phyloP scores from a whole-genome alignment of 495 filamentous ascomycete species.

The Hyaloscypha variabilis region DNA sequence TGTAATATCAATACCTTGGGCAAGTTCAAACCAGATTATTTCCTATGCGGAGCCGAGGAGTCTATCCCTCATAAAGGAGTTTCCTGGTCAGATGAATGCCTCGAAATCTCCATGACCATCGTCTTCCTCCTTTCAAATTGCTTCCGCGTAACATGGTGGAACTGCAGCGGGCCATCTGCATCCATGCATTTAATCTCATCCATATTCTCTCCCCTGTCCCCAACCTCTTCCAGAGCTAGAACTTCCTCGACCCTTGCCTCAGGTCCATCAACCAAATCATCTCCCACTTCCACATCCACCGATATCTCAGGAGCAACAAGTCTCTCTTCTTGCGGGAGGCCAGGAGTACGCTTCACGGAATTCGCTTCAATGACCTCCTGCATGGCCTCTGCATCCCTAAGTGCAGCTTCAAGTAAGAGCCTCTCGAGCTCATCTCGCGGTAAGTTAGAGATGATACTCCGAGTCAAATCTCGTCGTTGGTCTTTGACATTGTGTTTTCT shows the following conservation, averaged over 20 bases:
- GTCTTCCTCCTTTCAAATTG: background rate
- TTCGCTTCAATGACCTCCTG: background rate
- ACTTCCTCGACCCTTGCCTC: too few species aligned
- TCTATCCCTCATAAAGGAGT: too few species aligned
- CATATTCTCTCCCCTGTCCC: background rate
- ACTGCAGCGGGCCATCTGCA: background rate
- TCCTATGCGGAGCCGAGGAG: too few species aligned
- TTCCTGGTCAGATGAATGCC: too few species aligned
- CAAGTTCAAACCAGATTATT: too few species aligned
- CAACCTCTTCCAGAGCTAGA: background rate
- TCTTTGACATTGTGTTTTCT: background rate
- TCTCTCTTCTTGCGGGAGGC: too few species aligned
- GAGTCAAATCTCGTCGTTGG: background rate
- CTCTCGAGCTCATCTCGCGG: background rate
- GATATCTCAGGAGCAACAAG: too few species aligned
- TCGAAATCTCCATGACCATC: background rate
- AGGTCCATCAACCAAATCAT: background rate
- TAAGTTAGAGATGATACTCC: background rate
- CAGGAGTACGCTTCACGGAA: background rate
- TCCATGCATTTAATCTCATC: background rate
- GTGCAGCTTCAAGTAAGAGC: background rate
- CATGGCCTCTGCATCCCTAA: background rate
- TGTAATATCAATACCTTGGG: too few species aligned
- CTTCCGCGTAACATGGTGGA: background rate
- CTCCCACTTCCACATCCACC: background rate